These are phyloP conservation scores for Agrocybe praecox DNA, from an alignment of 768 basidiomycete genomes.

Conservation along the genomic window DNA sequence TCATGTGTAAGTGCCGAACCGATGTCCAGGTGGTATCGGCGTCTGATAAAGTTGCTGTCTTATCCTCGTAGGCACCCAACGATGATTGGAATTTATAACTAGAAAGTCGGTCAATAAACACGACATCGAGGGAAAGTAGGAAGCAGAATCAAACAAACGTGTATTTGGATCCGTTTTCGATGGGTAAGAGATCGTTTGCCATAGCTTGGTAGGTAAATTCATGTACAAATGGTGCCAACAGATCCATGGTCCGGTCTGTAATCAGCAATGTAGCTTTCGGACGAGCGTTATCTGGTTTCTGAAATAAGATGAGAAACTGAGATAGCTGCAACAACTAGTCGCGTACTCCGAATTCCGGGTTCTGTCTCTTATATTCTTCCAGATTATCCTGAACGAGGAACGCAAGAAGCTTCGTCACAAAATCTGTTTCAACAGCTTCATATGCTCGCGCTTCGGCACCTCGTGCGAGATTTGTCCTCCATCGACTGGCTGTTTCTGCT, in stretches of 20 bases:
- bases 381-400: slow-evolving; percentile 81
- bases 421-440: slow-evolving; percentile 74
- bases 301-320: slow-evolving; percentile 1
- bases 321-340: not conserved
- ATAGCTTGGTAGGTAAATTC: slow-evolving; percentile 99
- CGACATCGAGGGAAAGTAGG: not conserved
- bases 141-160: slow-evolving; percentile 57
- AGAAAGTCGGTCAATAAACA: not conserved
- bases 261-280: slow-evolving; percentile 85
- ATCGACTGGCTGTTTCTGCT: slow-evolving; percentile 62
- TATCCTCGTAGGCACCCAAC: slow-evolving; percentile 83
- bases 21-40: slow-evolving; percentile 89
- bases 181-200: slow-evolving; percentile 91
- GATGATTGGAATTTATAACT: slow-evolving; percentile 96
- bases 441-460: slow-evolving; percentile 69
- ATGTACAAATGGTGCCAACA: slow-evolving; percentile 86
- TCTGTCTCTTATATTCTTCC: slow-evolving; percentile 85
- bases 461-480: slow-evolving; percentile 82
- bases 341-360: slow-evolving; percentile 87
- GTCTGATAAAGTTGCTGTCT: slow-evolving; percentile 84
- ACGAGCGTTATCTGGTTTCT: slow-evolving; percentile 64
- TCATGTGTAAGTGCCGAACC: slow-evolving; percentile 97
- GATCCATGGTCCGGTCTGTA: slow-evolving; percentile 97
- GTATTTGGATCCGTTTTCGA: slow-evolving; percentile 86
- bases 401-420: slow-evolving; percentile 81